Evolutionary conservation across 495 filamentous ascomycete species (phyloP), one percentile per base, ranked within the genome.

Genomic region (Penicillium maclennaniae): DNA sequence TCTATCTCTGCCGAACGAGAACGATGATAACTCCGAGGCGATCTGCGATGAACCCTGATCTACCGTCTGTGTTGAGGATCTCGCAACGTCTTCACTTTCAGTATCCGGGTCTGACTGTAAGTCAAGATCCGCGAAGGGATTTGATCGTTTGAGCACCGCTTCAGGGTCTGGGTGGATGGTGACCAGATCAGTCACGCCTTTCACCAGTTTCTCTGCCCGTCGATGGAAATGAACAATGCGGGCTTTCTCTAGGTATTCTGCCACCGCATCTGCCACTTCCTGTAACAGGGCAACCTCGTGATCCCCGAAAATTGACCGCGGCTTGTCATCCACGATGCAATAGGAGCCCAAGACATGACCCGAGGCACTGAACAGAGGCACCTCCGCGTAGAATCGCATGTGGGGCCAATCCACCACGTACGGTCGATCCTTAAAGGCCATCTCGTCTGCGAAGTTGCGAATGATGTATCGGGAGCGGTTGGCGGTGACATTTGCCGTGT

Each of bases 331-430:
- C 1, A 83, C 64, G 16, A 86, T 69, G 45, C 81, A 83, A 53
- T 83, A 78, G 8, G 79, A 82, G 15, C 85, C 85, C 43, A 88
- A 81, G 3, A 77, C 71, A 31, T 82, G 75, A 6, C 83, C 84
- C 12, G 68, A 68, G 9, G 71, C 75, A 2, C 75, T 81, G 23
- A 76, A 64, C 12, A 88, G 70, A 0, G 85, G 83, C 3, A 82
- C 79, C n/a, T 80, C 84, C 7, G 78, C 82, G 50, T 87, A 88
- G 59, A 84, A 88, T 27, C 64, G 68, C 3, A 71, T 53, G 47
- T 65, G 54, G 0, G 79, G 65, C 70, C 68, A 61, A 21, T 56
- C 61, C 20, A 54, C 28, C 16, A 79, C 67, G 51, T 71, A 70
- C 8, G 67, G 51, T 48, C 69, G 63, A 45, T 66, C 42, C 42